Percentiles rank a stretch among this genome's conserved stretches.
phyloP scores from a whole-genome alignment of 768 basidiomycete species.

The Mycena chlorophos region DNA sequence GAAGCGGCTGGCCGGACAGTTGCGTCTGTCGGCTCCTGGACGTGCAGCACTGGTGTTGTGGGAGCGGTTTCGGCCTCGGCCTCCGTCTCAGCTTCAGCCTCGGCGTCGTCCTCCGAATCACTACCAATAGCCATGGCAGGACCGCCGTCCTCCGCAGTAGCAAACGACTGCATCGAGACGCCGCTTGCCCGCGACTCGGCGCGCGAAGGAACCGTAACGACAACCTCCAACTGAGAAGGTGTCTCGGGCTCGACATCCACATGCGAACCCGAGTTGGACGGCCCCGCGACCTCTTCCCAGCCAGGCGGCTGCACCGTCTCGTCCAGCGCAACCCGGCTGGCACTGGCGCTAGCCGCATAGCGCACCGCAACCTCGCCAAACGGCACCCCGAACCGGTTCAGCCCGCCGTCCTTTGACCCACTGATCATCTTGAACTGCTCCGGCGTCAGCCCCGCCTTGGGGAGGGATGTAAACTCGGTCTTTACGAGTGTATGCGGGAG shows the following conservation, averaged over 20 bases:
- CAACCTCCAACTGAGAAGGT: background rate
- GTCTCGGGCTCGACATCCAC: background rate
- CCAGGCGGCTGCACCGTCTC: slow-evolving; percentile 13
- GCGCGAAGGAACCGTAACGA: slow-evolving; percentile 2
- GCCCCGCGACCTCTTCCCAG: slow-evolving; percentile 13
- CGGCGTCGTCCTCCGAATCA: background rate
- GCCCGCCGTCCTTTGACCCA: slow-evolving; percentile 51
- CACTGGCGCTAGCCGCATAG: slow-evolving; percentile 38
- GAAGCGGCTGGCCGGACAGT: slow-evolving; percentile 11
- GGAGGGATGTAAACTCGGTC: slow-evolving; percentile 66
- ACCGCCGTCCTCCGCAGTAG: slow-evolving; percentile 16
- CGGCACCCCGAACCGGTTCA: slow-evolving; percentile 72
- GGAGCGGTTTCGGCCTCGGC: background rate
- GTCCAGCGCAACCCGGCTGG: slow-evolving; percentile 13
- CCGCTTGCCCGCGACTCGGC: slow-evolving; percentile 19
- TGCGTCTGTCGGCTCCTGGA: slow-evolving; percentile 17
- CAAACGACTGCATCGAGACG: slow-evolving; percentile 15
- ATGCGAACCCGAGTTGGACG: background rate
- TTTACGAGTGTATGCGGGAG: slow-evolving; percentile 71
- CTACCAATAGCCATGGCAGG: no score
- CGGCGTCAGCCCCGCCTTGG: slow-evolving; percentile 60
- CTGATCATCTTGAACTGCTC: slow-evolving; percentile 69
- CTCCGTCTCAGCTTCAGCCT: slow-evolving; percentile 2
- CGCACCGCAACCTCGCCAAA: slow-evolving; percentile 75
- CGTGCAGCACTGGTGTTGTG: slow-evolving; percentile 3